Conservation (phyloP, 2,329 filamentous ascomycete genomes). For the Fusarium irregulare region DNA sequence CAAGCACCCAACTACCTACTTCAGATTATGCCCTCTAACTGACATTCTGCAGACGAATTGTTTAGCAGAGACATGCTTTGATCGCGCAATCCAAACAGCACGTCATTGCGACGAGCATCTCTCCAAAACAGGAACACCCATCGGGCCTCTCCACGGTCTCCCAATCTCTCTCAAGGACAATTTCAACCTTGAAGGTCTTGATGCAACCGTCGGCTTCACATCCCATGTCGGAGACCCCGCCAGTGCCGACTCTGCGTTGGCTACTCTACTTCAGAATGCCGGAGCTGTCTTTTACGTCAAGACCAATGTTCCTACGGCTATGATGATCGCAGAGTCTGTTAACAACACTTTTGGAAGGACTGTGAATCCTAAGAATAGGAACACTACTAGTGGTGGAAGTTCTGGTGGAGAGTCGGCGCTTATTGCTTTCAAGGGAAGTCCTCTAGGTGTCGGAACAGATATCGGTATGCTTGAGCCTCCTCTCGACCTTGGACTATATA, state of each 20-base stretch:
- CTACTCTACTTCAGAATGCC: conserved; percentile 55
- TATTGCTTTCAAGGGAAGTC: conserved; percentile 67
- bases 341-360: conserved; percentile 74
- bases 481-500: too few relatives aligned
- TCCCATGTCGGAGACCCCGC: conserved; percentile 70
- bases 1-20: background rate
- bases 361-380: conserved; percentile 69
- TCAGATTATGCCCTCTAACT: too few relatives aligned
- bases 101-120: conserved; percentile 62
- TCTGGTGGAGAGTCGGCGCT: conserved; percentile 76
- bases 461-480: conserved; percentile 54
- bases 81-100: conserved; percentile 62
- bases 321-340: conserved; percentile 76
- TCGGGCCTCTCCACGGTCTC: conserved; percentile 74
- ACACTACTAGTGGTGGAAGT: conserved; percentile 71
- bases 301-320: conserved; percentile 69
- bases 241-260: conserved; percentile 54
- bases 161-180: conserved; percentile 78
- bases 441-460: conserved; percentile 72
- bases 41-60: conserved; percentile 56
- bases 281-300: conserved; percentile 69
- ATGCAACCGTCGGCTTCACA: conserved; percentile 72
- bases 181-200: conserved; percentile 70
- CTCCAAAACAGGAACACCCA: conserved; percentile 56
- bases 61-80: conserved; percentile 66